A percentile compares a stretch with the other conserved stretches of the same genome.
Conservation (phyloP, 169 alveolate genomes). For the Eimeria praecox region DNA sequence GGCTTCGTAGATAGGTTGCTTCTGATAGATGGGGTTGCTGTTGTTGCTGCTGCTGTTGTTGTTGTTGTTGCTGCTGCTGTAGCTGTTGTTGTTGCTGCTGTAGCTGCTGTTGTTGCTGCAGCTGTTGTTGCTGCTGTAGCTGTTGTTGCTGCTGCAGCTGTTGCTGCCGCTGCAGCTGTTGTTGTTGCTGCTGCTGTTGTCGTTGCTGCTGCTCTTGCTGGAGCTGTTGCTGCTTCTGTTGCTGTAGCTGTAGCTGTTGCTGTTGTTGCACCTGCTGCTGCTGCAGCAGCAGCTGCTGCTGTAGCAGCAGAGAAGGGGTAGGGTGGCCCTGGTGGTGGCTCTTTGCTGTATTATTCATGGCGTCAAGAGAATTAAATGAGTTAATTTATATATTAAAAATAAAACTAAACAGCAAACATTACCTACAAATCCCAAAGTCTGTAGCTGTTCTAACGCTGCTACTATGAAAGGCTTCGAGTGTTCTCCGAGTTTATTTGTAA, state of each 20-base stretch:
- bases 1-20: too few species aligned
- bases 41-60: too few species aligned
- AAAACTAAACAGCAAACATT: neutral
- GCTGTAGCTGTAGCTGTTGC: conserved; percentile 1
- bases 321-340: neutral
- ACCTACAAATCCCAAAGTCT: neutral
- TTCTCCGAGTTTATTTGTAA: neutral
- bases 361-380: too few species aligned
- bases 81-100: neutral
- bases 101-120: neutral
- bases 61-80: too few species aligned
- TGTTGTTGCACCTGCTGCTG: conserved; percentile 4
- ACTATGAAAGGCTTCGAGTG: conserved; percentile 40
- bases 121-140: conserved; percentile 20
- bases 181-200: too few species aligned
- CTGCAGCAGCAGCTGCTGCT: neutral
- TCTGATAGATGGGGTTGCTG: too few species aligned
- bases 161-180: neutral
- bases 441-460: conserved; percentile 35
- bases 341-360: too few species aligned
- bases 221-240: neutral
- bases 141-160: too few species aligned
- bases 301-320: neutral
- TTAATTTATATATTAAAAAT: too few species aligned
- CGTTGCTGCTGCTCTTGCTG: neutral